These are phyloP conservation scores for Bipolaris oryzae DNA, from an alignment of 2,329 filamentous ascomycete genomes.

Conservation along the genomic window DNA sequence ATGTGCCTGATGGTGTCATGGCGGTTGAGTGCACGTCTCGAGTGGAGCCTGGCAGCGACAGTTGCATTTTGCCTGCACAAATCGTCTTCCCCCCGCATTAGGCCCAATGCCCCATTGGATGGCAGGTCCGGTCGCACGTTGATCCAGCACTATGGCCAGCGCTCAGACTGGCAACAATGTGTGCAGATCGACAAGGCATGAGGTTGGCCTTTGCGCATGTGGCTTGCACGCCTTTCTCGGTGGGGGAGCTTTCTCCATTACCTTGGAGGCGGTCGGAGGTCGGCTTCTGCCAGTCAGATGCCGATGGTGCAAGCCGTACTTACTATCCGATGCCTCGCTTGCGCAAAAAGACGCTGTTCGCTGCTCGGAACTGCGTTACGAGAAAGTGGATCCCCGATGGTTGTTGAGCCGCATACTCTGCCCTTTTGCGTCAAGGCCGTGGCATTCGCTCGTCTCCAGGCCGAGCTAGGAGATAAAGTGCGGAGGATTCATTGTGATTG, in stretches of 20 bases:
- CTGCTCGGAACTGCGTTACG: background rate
- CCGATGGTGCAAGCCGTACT: conserved; percentile 1
- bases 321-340: conserved; percentile 4
- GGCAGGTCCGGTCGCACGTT: background rate
- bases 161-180: background rate
- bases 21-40: background rate
- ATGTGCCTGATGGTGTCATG: conserved; percentile 1
- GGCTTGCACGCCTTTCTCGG: background rate
- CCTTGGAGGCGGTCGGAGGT: background rate
- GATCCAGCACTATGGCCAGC: conserved; percentile 4
- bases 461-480: background rate
- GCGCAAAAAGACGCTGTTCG: background rate
- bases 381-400: background rate
- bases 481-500: background rate
- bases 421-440: conserved; percentile 1
- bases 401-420: conserved; percentile 7
- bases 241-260: too few species aligned
- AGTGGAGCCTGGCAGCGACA: conserved; percentile 1
- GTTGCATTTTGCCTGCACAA: background rate
- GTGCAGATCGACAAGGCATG: background rate
- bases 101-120: background rate
- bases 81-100: conserved; percentile 1
- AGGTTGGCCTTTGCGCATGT: background rate
- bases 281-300: conserved; percentile 12
- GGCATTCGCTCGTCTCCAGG: conserved; percentile 1